Base-by-base conservation (phyloP, 495 filamentous ascomycete genomes). In the Neurospora sp. region DNA sequence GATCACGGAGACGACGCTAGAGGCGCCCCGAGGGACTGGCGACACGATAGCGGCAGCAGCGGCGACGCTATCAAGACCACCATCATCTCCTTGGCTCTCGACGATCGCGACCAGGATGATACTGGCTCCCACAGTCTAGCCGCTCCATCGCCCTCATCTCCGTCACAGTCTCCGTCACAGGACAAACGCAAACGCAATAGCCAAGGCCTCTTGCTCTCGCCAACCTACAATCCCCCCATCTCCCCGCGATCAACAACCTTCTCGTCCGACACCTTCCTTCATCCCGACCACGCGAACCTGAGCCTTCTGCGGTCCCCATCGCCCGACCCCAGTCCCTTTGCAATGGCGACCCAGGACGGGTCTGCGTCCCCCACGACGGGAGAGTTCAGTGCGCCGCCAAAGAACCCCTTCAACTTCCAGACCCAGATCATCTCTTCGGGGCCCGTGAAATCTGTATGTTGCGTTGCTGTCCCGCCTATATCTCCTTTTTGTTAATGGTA, bases 331-430 rank as follows among this genome's bases (percentile, higher is more conserved):
- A 72, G 27, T 35, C 23, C 77, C 74, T 75, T 76, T 71, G 72
- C 75, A 40, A 84, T 85, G 83, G 73, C 81, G 10, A 78, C 79
- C 66, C 81, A 77, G 69, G 79, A 79, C 42, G 76, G 72, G 72
- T 73, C 72, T 60, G 73, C 27, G 54, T 62, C 54, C 16, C 54
- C 54, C 54, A 62, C 62, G 42, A 80, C 76, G 38, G 78, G 74
- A 69, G 12, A 77, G 78, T 87, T 75, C 46, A 75, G 70, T 60
- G 77, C 72, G 78, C 82, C 72, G 77, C 75, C 79, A 40, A 82
- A 81, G 73, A 83, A 86, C 78, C 95, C 94, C 4, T 99, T 99
- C 88, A 98, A 97, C 84, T 99, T 98, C 84, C 88, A 95, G 82
- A 92, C 96, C 16, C 91, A 92, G 76, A 85, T 91, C 27, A 91